Evolutionary conservation across 495 filamentous ascomycete species (phyloP).

Genomic region (Umbilicaria muhlenbergii): DNA sequence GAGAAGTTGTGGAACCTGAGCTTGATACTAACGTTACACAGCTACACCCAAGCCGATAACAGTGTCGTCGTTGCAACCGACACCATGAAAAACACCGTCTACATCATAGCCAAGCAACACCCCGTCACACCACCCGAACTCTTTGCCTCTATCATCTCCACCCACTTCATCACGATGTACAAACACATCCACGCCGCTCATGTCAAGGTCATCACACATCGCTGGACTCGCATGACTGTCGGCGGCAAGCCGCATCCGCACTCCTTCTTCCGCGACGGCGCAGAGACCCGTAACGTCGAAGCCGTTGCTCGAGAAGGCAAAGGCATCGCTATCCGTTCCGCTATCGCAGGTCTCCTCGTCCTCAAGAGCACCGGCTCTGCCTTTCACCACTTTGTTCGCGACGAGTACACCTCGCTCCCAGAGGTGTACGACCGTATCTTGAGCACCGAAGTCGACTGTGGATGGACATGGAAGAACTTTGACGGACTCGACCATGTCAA

Average conservation of each 20-base stretch:
- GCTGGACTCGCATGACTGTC: conserved; percentile 80
- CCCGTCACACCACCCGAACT: conserved; percentile 88
- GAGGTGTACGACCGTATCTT: conserved; percentile 93
- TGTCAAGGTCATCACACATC: conserved; percentile 66
- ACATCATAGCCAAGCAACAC: conserved; percentile 85
- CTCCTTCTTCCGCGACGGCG: conserved; percentile 80
- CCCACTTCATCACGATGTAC: conserved; percentile 82
- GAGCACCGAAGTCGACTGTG: conserved; percentile 76
- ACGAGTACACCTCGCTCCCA: conserved; percentile 79
- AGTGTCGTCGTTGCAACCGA: conserved; percentile 91
- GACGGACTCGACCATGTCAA: conserved; percentile 49
- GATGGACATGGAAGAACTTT: conserved; percentile 73
- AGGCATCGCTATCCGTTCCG: conserved; percentile 58
- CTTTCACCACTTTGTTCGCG: conserved; percentile 84
- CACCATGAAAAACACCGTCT: conserved; percentile 95
- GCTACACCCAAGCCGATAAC: conserved; percentile 90
- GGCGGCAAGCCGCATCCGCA: conserved; percentile 92
- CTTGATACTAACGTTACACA: conserved; percentile 18
- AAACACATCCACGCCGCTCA: conserved; percentile 71
- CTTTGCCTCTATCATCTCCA: conserved; percentile 67
- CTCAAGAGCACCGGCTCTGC: conserved; percentile 95
- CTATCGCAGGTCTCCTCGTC: conserved; percentile 62
- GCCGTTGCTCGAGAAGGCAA: conserved; percentile 35
- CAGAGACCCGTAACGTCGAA: conserved; percentile 69
- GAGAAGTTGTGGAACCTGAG: not conserved